Base-by-base conservation (phyloP, 345 rosid genomes). In the Eucalyptus marginata region DNA sequence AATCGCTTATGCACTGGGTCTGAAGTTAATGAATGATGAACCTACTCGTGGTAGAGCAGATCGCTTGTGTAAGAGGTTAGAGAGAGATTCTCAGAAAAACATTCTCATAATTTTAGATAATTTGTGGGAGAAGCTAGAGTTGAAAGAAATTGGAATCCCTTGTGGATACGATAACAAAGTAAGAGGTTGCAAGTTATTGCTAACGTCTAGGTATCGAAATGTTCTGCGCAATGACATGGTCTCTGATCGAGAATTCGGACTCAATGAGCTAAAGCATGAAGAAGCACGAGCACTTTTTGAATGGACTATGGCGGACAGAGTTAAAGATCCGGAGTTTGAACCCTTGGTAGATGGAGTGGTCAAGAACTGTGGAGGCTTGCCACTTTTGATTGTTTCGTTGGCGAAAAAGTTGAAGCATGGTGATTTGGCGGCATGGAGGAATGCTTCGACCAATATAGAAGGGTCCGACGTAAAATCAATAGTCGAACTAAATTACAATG, bases 51-150 rank as follows among this genome's bases (percentile, higher is more conserved):
- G 43, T 6, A 84, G 92, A 58, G 92, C 91, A 9, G 12, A 58
- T n/a, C 46, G 76, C 31, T 66, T 91, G 8, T 4, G 27, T 3
- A 7, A 4, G 3, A 49, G 88, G 44, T 24, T 91, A 64, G 83
- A 58, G 58, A 3, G 47, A 0, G 5, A 7, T 12, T 0, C 0
- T 33, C 24, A 79, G 15, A 40, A 86, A 66, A 90, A 47, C 4
- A 22, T 89, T 33, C 90, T 93, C 49, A 84, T 93, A 17, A 90
- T 93, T 51, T 79, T 93, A 31, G 94, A 93, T 56, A 76, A 91
- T 59, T 51, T 93, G 12, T 90, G 93, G 93, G 31, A 85, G 3
- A 56, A 40, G 12, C 13, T 92, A 16, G 80, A 92, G 5, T 43
- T 91, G 49, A 79, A 89, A 7, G 86, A 52, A 1, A 68, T 92